Base-by-base conservation (phyloP, 2,329 filamentous ascomycete genomes). In the Myrmaecium sp. region DNA sequence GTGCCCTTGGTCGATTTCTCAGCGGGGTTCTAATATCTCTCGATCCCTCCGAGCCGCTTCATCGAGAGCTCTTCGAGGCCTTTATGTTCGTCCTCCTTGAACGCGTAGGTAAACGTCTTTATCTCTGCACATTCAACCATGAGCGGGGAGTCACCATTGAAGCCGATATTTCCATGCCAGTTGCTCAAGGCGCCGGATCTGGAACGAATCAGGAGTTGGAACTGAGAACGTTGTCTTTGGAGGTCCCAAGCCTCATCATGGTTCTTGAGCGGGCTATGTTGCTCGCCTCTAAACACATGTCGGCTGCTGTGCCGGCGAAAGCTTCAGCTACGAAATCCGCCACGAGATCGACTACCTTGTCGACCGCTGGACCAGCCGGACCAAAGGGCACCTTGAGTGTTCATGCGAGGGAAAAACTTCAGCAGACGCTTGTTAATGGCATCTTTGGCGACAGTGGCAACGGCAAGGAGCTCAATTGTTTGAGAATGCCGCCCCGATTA, bases 51-150 rank as follows among this genome's bases (percentile, higher is more conserved):
- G 35, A 45, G 11, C 30, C 38, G 4, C 21, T 42, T 7, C 54
- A 60, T 21, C 46, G 47, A 16, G 37, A 49, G 12, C 33, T 62
- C 1, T 58, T 58, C 27, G 57, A 60, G 39, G 55, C 54, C 3
- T 51, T 57, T 17, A 39, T 51, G 2, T 60, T 49, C 28, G 36
- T 51, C 9, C 31, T 58, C 1, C 38, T 60, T 3, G 44, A 56
- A 14, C 47, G 44, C 12, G 38, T 56, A 1, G 55, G 55, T 4
- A 40, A 43, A 12, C 40, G 41, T 1, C 37, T 60, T 3, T 58
- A 49, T 30, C 42, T 48, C 22, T 45, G 42, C 21, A 49, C 47
- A 0, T 58, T 61, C 28, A 50, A 48, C 4, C 40, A 37, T 17
- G 30, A 44, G 24, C 44, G 43, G 4, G 35, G 35, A 20, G 30